These are phyloP conservation scores for Tetraselmis chui DNA, from an alignment of 139 green algal species.

Conservation along the genomic window DNA sequence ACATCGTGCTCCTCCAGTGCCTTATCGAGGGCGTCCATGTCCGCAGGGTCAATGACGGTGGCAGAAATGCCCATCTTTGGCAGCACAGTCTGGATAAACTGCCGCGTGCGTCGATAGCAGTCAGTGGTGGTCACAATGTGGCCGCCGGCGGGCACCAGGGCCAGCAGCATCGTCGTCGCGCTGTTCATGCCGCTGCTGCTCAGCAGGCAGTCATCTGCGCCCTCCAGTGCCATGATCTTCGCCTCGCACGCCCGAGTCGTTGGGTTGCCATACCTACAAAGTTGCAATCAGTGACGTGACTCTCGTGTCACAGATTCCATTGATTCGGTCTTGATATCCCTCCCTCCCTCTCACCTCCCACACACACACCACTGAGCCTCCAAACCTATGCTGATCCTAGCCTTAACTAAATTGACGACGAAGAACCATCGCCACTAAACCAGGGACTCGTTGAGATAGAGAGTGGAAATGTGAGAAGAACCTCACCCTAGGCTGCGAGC, in stretches of 20 bases:
- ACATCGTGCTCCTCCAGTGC: conserved; percentile 45
- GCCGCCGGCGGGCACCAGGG: conserved; percentile 88
- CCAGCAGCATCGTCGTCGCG: conserved; percentile 97
- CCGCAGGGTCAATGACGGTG: conserved; percentile 93
- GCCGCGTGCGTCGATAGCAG: conserved; percentile 94
- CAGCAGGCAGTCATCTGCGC: conserved; percentile 91
- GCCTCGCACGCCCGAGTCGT: conserved; percentile 80
- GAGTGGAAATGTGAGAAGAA: too few relatives aligned
- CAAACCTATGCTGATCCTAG: too few relatives aligned
- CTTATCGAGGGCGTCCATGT: conserved; percentile 64
- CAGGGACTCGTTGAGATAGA: too few relatives aligned
- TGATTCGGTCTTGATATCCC: too few relatives aligned
- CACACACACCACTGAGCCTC: too few relatives aligned
- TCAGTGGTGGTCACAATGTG: conserved; percentile 99
- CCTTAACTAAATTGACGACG: too few relatives aligned
- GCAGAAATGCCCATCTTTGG: conserved; percentile 93
- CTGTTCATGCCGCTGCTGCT: conserved; percentile 90
- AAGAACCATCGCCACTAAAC: too few relatives aligned
- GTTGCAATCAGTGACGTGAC: too few relatives aligned
- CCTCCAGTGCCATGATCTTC: conserved; percentile 94
- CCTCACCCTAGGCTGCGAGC: too few relatives aligned
- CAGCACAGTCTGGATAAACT: conserved; percentile 97
- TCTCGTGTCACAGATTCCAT: too few relatives aligned
- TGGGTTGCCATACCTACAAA: conserved; percentile 93
- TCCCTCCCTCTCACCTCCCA: too few relatives aligned